Base-by-base conservation (phyloP, 345 rosid species). In the Turritis glabra region DNA sequence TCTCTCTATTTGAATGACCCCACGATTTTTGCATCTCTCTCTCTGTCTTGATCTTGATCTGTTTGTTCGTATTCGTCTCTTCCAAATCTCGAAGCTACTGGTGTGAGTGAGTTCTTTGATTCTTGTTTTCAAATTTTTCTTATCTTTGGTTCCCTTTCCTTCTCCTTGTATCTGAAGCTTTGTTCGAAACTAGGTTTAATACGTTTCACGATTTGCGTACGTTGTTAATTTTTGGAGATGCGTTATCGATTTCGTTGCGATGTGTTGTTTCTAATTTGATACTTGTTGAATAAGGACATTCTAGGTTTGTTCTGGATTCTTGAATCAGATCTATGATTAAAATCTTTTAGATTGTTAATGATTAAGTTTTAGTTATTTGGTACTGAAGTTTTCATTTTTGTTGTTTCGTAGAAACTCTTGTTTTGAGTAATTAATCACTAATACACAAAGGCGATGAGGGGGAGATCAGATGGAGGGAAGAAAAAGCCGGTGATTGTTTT, bases 391-490 rank as follows among this genome's bases (percentile, higher is more conserved):
- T 41, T 8, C 2, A 8, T 25, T 18, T 37, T 57, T 32, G 22
- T 29, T 51, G 7, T 73, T 51, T 5, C 35, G 68, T 46, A 67
- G 75, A 69, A 41, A 27, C 59, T 67, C 66, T 66, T 0, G 27
- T 76, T 77, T 78, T 77, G 64, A 78, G 74, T 50, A 21, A 51
- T 35, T 50, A 21, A 51, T 35, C 56, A 21, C 18, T 51, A 61
- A 44, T 41, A 48, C 38, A 40, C 73, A 44, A 61, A 72, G 70
- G 81, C 81, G 59, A 94, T 88, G 91, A 92, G 97, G 72, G 96
- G 94, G 82, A 90, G 94, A 86, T 61, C 92, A 19, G 97, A 92
- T 22, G 97, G 87, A 75, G 86, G 84, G 64, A 90, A 90, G 74
- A 95, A 88, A 85, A 92, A 84, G 86, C 91, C 92, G 2, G 67